Evolutionary conservation across 768 basidiomycete genomes (phyloP).

Genomic region (Obba rivulosa): DNA sequence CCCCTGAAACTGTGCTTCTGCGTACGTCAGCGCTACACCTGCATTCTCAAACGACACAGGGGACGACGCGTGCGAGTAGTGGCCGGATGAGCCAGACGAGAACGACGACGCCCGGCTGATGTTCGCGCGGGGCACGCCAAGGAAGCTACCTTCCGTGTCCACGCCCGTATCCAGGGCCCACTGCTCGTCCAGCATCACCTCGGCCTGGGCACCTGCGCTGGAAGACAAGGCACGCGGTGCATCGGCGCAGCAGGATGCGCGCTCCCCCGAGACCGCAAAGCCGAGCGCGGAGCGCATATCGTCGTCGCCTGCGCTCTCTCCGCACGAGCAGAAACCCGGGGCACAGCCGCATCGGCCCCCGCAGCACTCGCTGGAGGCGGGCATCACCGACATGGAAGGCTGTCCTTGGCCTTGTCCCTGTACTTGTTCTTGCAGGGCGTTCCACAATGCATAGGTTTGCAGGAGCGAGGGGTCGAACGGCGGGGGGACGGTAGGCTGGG

Average conservation of each 20-base stretch:
- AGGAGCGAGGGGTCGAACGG: slow-evolving; percentile 13
- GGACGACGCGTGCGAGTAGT: slow-evolving; percentile 5
- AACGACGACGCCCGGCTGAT: slow-evolving; percentile 13
- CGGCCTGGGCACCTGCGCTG: too few species aligned
- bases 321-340: slow-evolving; percentile 27
- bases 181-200: neutral
- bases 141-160: neutral
- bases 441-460: slow-evolving; percentile 16
- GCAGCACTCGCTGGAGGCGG: slow-evolving; percentile 22
- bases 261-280: slow-evolving; percentile 31
- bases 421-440: slow-evolving; percentile 5
- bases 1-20: too few species aligned
- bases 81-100: slow-evolving; percentile 8
- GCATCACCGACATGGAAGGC: slow-evolving; percentile 7
- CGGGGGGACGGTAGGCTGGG: neutral
- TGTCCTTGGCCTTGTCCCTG: slow-evolving; percentile 11
- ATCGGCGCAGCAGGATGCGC: slow-evolving; percentile 21
- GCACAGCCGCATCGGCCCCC: slow-evolving; percentile 30
- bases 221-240: neutral
- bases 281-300: slow-evolving; percentile 18
- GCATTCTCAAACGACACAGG: neutral
- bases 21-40: too few species aligned
- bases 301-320: slow-evolving; percentile 24
- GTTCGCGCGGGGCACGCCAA: slow-evolving; percentile 5
- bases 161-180: neutral